Evolutionary conservation across 2,329 filamentous ascomycete species (phyloP).

Genomic region (Colletotrichum godetiae): DNA sequence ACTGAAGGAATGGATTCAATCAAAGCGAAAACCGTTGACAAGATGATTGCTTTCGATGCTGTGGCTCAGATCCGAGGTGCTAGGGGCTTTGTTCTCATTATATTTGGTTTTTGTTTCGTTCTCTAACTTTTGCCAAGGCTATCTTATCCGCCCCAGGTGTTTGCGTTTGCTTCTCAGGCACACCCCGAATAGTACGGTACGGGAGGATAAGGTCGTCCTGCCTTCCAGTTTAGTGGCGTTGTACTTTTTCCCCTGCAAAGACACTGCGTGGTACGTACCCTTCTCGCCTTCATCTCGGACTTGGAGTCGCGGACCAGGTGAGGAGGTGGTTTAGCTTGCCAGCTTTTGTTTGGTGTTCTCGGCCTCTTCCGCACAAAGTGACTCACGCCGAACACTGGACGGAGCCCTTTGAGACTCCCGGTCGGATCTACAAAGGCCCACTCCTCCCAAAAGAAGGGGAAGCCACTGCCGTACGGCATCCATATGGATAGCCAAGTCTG

Average conservation of each 20-base stretch:
- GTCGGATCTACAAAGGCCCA: background rate
- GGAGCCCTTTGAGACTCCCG: background rate
- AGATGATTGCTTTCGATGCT: background rate
- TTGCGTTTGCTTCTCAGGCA: background rate
- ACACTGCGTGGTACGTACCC: background rate
- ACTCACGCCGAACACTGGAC: conserved; percentile 30
- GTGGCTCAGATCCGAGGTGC: background rate
- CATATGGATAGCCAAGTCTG: background rate
- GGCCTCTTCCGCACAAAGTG: background rate
- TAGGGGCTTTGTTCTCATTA: background rate
- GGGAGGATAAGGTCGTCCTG: background rate
- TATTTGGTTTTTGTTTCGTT: background rate
- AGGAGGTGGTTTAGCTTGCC: background rate
- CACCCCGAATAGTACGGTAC: too few species aligned
- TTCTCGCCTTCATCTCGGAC: background rate
- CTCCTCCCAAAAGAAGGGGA: background rate
- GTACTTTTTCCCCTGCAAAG: background rate
- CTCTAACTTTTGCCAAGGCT: background rate
- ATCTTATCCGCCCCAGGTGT: background rate
- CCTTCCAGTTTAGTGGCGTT: background rate
- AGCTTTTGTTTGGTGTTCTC: background rate
- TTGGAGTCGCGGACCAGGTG: background rate
- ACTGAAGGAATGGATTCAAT: background rate
- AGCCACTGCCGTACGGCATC: background rate
- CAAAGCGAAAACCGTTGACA: background rate